Percentiles rank a stretch among this genome's conserved stretches.
These are phyloP conservation scores for Nicotiana sylvestris DNA, from an alignment of 257 asterid species.

Conservation along the genomic window DNA sequence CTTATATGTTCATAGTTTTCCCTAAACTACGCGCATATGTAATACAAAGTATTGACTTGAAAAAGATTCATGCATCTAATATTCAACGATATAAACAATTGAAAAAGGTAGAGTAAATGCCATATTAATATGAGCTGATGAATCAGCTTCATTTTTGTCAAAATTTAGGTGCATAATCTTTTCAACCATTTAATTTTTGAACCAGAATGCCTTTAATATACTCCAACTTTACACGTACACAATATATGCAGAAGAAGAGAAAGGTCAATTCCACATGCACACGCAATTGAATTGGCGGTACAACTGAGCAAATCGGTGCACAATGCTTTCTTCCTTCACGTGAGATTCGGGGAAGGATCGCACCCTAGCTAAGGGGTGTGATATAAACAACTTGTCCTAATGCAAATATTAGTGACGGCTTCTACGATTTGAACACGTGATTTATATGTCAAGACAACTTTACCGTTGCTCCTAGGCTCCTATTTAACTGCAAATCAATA, in stretches of 20 bases:
- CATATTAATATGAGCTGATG: background rate
- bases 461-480: too few relatives aligned
- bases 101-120: background rate
- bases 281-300: background rate
- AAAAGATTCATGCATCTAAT: background rate
- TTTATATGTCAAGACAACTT: too few relatives aligned
- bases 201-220: background rate
- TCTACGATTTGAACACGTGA: too few relatives aligned
- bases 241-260: background rate
- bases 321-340: accelerated
- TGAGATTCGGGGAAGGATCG: too few relatives aligned
- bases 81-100: background rate
- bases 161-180: background rate
- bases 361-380: too few relatives aligned
- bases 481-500: too few relatives aligned
- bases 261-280: background rate
- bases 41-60: background rate
- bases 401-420: too few relatives aligned
- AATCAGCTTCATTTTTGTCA: background rate
- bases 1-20: background rate
- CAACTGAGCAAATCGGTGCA: too few relatives aligned
- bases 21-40: background rate
- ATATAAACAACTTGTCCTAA: too few relatives aligned
- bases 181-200: background rate
- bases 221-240: background rate